Conservation (phyloP, 163 green algal species). For the Scenedesmus sp. region DNA sequence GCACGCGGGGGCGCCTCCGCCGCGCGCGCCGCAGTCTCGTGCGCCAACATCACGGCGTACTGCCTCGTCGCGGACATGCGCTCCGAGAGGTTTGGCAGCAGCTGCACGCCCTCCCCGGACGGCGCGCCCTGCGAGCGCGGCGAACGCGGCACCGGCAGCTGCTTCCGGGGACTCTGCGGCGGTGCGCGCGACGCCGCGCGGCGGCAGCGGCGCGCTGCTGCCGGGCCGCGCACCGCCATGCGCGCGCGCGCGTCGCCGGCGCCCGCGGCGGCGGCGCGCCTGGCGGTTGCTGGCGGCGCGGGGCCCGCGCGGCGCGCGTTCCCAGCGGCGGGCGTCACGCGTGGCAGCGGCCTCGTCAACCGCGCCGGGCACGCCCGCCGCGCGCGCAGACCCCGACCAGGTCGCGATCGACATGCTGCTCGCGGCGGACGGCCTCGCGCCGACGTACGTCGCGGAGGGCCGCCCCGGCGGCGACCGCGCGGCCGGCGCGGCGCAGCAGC, state of each 20-base stretch:
- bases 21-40: slow-evolving; percentile 18
- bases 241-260: neutral
- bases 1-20: too few species aligned
- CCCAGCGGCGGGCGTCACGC: too few species aligned
- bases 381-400: slow-evolving; percentile 2
- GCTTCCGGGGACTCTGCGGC: slow-evolving; percentile 25
- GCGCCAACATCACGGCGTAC: slow-evolving; percentile 36
- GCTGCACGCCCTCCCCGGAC: slow-evolving; percentile 9
- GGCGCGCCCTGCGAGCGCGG: slow-evolving; percentile 6
- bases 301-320: too few species aligned
- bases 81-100: neutral
- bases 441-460: too few species aligned
- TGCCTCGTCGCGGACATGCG: slow-evolving; percentile 32
- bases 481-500: neutral
- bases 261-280: neutral
- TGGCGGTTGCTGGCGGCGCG: neutral
- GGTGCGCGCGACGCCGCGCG: too few species aligned
- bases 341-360: too few species aligned
- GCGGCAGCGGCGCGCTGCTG: too few species aligned
- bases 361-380: too few species aligned
- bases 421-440: neutral
- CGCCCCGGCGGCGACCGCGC: too few species aligned
- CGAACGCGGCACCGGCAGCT: neutral
- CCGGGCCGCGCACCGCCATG: too few species aligned
- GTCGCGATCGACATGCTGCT: slow-evolving; percentile 36